These are phyloP conservation scores for Penicillium daleae DNA, from an alignment of 495 filamentous ascomycete genomes.

Conservation along the genomic window DNA sequence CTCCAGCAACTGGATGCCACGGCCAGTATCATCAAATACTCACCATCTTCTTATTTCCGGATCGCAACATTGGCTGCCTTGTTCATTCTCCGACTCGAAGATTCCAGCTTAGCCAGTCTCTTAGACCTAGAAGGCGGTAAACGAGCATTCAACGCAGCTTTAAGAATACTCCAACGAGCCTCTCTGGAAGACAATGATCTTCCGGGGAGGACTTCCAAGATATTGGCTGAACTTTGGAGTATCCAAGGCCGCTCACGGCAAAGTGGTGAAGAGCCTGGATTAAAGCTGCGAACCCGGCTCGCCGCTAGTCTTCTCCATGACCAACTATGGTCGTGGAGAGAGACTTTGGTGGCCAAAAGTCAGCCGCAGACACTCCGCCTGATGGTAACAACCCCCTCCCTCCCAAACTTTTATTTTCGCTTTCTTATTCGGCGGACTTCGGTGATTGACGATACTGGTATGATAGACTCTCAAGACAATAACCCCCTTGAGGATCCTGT, in stretches of 20 bases:
- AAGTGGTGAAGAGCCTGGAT: constrained; percentile 13
- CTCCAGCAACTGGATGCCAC: too few relatives aligned
- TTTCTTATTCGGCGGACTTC: too few relatives aligned
- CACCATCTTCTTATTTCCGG: too few relatives aligned
- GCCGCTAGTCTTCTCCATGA: constrained; percentile 24
- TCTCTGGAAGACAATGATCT: constrained; percentile 25
- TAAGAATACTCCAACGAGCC: constrained; percentile 13
- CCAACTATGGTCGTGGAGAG: constrained; percentile 18
- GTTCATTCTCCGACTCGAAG: constrained; percentile 17
- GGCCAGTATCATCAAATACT: too few relatives aligned
- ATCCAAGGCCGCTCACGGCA: neutral
- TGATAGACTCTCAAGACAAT: too few relatives aligned
- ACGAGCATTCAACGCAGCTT: constrained; percentile 17
- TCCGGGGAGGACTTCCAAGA: constrained; percentile 14
- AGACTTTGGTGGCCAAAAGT: neutral
- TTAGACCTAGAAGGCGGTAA: constrained; percentile 17
- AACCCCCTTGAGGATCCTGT: too few relatives aligned
- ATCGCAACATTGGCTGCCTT: neutral
- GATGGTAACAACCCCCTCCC: neutral
- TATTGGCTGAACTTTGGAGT: too few relatives aligned
- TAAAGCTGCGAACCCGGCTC: constrained; percentile 16
- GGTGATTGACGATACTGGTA: too few relatives aligned
- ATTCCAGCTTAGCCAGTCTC: constrained; percentile 10
- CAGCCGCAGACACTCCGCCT: neutral
- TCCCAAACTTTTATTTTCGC: too few relatives aligned